phyloP scores from a whole-genome alignment of 1,284 basidiomycete genomes.

The Exobasidium rhododendri region DNA sequence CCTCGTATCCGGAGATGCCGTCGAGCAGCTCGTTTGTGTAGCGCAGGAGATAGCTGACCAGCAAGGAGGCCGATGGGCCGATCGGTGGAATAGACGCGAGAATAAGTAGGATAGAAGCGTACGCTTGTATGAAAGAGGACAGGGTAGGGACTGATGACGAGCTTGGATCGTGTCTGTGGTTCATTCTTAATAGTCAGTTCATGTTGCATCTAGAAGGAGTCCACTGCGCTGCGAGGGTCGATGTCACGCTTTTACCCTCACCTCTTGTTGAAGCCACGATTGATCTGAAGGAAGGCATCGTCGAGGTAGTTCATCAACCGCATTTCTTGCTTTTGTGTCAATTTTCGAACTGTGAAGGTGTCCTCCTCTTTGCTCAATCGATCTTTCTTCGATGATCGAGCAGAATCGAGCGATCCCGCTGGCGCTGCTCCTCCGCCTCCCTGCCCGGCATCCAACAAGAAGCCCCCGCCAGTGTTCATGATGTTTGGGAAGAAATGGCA shows the following conservation, averaged over 20 bases:
- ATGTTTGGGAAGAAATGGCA: conserved; percentile 30
- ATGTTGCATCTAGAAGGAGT: background rate
- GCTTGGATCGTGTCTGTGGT: conserved; percentile 17
- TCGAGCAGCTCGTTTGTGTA: conserved; percentile 41
- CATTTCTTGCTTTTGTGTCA: conserved; percentile 8
- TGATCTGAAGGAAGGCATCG: conserved; percentile 5
- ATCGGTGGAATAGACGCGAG: conserved; percentile 35
- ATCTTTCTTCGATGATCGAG: background rate
- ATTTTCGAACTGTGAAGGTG: background rate
- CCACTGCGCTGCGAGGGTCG: background rate
- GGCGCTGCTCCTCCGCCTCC: no score
- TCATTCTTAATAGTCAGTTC: background rate
- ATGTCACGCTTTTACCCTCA: background rate
- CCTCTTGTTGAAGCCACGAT: conserved; percentile 4
- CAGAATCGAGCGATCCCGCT: background rate
- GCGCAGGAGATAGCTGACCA: conserved; percentile 39
- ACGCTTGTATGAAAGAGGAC: conserved; percentile 25
- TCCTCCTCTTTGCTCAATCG: background rate
- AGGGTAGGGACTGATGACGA: background rate
- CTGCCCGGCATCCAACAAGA: background rate
- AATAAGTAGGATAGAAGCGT: conserved; percentile 29
- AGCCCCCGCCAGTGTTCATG: conserved; percentile 8
- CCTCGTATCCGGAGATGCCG: conserved; percentile 36
- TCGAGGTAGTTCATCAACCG: conserved; percentile 6
- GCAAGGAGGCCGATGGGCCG: conserved; percentile 25